phyloP scores from a whole-genome alignment of 2,329 filamentous ascomycete genomes.

The Diaporthe batatas region DNA sequence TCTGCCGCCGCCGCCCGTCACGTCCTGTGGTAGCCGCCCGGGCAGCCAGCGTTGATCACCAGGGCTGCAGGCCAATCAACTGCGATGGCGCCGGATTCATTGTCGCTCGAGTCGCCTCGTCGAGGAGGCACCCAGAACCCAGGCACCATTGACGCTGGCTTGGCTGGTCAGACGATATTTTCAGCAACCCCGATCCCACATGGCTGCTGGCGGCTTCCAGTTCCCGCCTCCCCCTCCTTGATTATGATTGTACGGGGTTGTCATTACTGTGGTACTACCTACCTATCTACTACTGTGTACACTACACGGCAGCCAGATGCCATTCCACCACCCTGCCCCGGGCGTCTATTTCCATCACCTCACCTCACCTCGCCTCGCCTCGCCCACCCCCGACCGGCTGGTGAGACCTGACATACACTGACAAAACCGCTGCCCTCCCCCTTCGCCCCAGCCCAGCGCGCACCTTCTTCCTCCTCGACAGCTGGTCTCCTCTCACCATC shows the following conservation, averaged over 20 bases:
- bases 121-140: no score
- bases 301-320: no score
- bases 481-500: conserved; percentile 24
- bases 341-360: no score
- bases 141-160: no score
- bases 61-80: conserved; percentile 35
- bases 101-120: conserved; percentile 31
- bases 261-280: no score
- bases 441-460: conserved; percentile 50
- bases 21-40: conserved; percentile 39
- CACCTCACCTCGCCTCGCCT: no score
- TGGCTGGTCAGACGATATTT: neutral
- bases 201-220: no score
- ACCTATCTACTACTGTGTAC: no score
- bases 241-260: no score
- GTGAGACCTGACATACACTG: no score
- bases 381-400: no score
- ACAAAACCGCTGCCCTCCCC: conserved; percentile 66
- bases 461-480: conserved; percentile 49
- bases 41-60: conserved; percentile 33
- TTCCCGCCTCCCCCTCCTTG: neutral
- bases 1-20: neutral
- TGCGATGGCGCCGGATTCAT: conserved; percentile 37
- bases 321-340: no score
- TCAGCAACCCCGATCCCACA: conserved; percentile 29